Base-by-base conservation (phyloP, 306 rosid species). In the Astragalus membranaceus region DNA sequence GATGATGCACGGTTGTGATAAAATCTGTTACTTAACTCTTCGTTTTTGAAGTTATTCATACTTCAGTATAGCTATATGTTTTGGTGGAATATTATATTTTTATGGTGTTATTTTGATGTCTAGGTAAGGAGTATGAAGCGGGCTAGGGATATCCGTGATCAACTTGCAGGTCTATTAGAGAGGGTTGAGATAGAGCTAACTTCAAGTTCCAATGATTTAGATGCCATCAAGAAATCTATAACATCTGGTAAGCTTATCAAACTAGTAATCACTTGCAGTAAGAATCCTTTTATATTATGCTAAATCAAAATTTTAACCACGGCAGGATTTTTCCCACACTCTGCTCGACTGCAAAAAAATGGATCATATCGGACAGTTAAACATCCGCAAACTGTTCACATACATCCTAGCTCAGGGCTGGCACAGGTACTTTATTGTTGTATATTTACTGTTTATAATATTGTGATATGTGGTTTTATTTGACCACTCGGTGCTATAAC, bases 111-210 rank as follows among this genome's bases (percentile, higher is more conserved):
- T 66, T 70, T 39, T 52, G 39, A 76, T 78, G 41, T 69, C 20
- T 58, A 90, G 98, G 96, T 91, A 58, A 88, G 99, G 80, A 91
- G 99, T 76, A 94, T 94, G 97, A 94, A 91, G 79, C 96, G 89
- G 65, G 99, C 97, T 1, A 87, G 96, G 82, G 99, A 94, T 83
- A 63, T 91, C 16, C 89, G 97, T 50, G 99, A 91, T 84, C 97
- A 94, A 83, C 99, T 94, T 11, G 91, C 88, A 74, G 96, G 97
- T 57, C 88, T 94, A 12, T 46, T 94, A 67, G 97, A 94, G 80
- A 84, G 99, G 88, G 97, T 94, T 41, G 97, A 88, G 83, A 94
- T 94, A 11, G 96, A 94, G 80, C 49, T 83, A 10, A 80, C 87
- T 53, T 81, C 99, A 33, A 86, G 85, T 80, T 11, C 56, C 1